These are phyloP conservation scores for Medakamo hakoo DNA, from an alignment of 139 green algal genomes.

Conservation along the genomic window DNA sequence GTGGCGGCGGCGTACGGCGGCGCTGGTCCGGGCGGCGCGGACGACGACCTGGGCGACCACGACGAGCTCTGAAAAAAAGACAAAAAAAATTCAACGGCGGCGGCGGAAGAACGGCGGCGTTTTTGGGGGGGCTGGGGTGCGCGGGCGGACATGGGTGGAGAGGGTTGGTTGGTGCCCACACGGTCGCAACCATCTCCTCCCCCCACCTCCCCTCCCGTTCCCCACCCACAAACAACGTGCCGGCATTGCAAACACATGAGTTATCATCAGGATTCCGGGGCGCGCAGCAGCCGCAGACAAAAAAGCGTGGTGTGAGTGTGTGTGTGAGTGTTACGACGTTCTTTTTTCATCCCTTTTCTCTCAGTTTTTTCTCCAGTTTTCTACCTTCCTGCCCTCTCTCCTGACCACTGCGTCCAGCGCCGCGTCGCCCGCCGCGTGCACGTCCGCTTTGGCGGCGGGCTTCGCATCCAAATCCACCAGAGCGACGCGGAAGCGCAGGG, in stretches of 20 bases:
- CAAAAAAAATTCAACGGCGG: background rate
- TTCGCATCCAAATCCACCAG: background rate
- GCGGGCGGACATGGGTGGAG: too few relatives aligned
- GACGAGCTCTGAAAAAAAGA: conserved; percentile 71
- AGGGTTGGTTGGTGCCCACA: too few relatives aligned
- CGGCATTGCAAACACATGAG: background rate
- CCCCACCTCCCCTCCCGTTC: background rate
- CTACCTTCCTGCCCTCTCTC: background rate
- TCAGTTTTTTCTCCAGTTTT: too few relatives aligned
- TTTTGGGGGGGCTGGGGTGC: too few relatives aligned
- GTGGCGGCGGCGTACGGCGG: conserved; percentile 35
- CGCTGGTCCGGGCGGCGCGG: conserved; percentile 17
- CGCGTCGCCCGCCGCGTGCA: background rate
- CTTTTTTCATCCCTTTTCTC: background rate
- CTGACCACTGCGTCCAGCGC: background rate
- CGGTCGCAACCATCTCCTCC: too few relatives aligned
- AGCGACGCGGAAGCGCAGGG: background rate
- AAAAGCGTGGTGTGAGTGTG: too few relatives aligned
- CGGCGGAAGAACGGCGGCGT: background rate
- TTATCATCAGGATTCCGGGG: conserved; percentile 1
- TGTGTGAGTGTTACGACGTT: too few relatives aligned
- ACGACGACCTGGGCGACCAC: conserved; percentile 51
- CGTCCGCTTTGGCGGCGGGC: background rate
- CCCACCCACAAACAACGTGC: background rate
- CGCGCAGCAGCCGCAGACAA: too few relatives aligned